These are phyloP conservation scores for Bassia scoparia DNA, from an alignment of 148 eudicot species.

Conservation along the genomic window DNA sequence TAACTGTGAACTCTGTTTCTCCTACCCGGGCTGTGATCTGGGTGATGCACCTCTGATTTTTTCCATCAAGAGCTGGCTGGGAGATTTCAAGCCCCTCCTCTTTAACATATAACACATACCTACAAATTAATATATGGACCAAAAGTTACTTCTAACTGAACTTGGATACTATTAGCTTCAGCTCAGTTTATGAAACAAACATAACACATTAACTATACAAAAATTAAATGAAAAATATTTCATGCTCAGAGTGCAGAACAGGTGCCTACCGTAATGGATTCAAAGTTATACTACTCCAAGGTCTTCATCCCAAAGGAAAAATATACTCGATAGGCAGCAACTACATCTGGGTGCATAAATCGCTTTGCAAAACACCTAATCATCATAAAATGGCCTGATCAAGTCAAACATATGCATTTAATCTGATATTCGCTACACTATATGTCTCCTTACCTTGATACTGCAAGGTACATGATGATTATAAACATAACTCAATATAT, in stretches of 20 bases:
- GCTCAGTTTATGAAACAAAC: neutral
- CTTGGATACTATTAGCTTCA: neutral
- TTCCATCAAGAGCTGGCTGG: conserved; percentile 81
- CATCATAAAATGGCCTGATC: conserved; percentile 13
- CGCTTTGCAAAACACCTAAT: conserved; percentile 96
- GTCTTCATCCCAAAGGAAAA: conserved; percentile 98
- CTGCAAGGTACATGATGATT: neutral
- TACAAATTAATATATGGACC: conserved; percentile 16
- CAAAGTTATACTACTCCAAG: conserved; percentile 81
- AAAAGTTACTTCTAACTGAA: too few relatives aligned
- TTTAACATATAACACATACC: conserved; percentile 68
- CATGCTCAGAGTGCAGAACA: neutral
- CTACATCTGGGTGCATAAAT: conserved; percentile 85
- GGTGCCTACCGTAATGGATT: conserved; percentile 57
- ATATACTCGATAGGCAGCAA: conserved; percentile 66
- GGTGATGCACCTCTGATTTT: conserved; percentile 85
- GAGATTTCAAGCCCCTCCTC: conserved; percentile 88
- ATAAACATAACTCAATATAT: neutral
- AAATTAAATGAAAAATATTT: neutral
- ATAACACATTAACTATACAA: neutral
- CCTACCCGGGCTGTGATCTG: conserved; percentile 72
- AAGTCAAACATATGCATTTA: conserved; percentile 5
- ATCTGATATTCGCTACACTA: neutral
- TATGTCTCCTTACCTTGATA: neutral
- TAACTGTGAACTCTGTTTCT: conserved; percentile 70